Percentiles rank a stretch among this genome's conserved stretches.
Conservation (phyloP, 2,329 filamentous ascomycete species). For the Pestalotiopsis fici region DNA sequence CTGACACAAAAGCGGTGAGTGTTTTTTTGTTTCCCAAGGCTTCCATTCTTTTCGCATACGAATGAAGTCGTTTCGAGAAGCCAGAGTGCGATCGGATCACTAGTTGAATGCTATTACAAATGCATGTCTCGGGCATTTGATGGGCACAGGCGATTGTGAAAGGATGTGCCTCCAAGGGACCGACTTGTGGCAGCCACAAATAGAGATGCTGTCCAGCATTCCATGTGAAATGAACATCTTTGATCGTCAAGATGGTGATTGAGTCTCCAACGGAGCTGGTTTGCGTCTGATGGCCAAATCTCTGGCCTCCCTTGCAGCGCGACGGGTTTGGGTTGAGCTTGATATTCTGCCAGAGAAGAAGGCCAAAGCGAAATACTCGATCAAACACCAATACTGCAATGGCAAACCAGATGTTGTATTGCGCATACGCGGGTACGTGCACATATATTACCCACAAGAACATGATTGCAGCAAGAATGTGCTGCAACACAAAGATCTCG, state of each 20-base stretch:
- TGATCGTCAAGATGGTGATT: slow-evolving; percentile 60
- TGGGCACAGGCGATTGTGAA: slow-evolving; percentile 63
- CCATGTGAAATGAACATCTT: slow-evolving; percentile 61
- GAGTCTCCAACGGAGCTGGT: slow-evolving; percentile 49
- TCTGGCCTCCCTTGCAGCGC: slow-evolving; percentile 46
- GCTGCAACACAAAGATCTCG: slow-evolving; percentile 70
- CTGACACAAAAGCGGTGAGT: slow-evolving; percentile 51
- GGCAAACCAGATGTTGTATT: slow-evolving; percentile 67
- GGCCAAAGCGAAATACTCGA: slow-evolving; percentile 50
- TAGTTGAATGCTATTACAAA: slow-evolving; percentile 61
- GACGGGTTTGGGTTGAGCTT: slow-evolving; percentile 40
- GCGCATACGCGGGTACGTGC: slow-evolving; percentile 61
- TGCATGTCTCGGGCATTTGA: slow-evolving; percentile 49
- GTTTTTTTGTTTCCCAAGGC: slow-evolving; percentile 26
- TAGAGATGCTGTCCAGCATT: slow-evolving; percentile 62
- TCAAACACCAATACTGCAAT: slow-evolving; percentile 65
- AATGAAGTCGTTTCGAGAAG: slow-evolving; percentile 57
- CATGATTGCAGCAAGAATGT: slow-evolving; percentile 60
- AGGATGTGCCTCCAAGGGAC: slow-evolving; percentile 57
- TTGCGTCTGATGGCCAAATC: slow-evolving; percentile 54
- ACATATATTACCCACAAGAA: slow-evolving; percentile 65
- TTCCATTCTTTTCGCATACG: slow-evolving; percentile 40
- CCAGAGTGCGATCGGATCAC: slow-evolving; percentile 57
- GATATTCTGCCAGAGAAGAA: slow-evolving; percentile 55
- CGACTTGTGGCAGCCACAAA: slow-evolving; percentile 58